These are phyloP conservation scores for Naganishia onofrii DNA, from an alignment of 768 basidiomycete species.

Conservation along the genomic window DNA sequence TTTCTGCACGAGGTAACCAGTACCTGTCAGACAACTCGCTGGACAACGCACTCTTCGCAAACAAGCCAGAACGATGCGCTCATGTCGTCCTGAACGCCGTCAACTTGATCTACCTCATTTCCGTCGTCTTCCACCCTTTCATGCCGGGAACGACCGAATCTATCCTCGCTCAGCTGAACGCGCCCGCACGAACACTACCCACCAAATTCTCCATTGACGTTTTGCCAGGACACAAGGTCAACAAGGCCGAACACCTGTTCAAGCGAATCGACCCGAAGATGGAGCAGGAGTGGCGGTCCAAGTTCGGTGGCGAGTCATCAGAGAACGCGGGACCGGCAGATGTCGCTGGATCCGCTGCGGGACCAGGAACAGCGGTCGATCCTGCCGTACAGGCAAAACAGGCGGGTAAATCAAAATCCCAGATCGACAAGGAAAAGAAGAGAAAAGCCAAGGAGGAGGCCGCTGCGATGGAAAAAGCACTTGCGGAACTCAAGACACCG, in stretches of 20 bases:
- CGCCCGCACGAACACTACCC: constrained; percentile 77
- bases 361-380: constrained; percentile 51
- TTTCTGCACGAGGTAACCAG: constrained; percentile 83
- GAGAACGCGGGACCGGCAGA: constrained; percentile 49
- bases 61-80: constrained; percentile 78
- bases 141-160: constrained; percentile 85
- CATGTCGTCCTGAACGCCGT: constrained; percentile 83
- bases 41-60: constrained; percentile 79
- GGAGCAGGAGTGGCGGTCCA: constrained; percentile 74
- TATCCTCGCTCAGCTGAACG: constrained; percentile 83
- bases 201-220: constrained; percentile 71
- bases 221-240: constrained; percentile 78
- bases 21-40: constrained; percentile 92
- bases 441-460: constrained; percentile 57
- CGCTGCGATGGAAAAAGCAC: constrained; percentile 53
- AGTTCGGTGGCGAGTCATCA: constrained; percentile 67
- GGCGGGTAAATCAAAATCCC: constrained; percentile 50
- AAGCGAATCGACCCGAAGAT: constrained; percentile 88
- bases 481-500: constrained; percentile 60
- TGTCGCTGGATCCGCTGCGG: constrained; percentile 53
- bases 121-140: constrained; percentile 84
- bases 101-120: constrained; percentile 88
- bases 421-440: constrained; percentile 57
- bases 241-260: constrained; percentile 84
- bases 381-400: constrained; percentile 40